These are phyloP conservation scores for Phytopythium helicoides DNA, from an alignment of 352 stramenopile genomes.

Conservation along the genomic window DNA sequence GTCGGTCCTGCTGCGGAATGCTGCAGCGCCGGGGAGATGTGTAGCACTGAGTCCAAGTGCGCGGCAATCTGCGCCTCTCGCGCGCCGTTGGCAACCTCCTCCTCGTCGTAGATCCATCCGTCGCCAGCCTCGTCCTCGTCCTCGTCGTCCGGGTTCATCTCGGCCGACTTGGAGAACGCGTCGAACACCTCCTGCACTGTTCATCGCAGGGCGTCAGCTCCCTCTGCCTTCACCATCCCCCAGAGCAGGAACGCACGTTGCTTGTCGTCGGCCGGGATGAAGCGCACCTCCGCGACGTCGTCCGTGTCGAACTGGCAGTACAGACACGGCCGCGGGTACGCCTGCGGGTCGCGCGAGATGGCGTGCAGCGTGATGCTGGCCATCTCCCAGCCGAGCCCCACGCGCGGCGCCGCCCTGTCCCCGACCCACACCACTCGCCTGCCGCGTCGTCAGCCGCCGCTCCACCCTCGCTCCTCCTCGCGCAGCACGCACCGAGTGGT, in stretches of 20 bases:
- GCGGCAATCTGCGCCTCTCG: conserved; percentile 56
- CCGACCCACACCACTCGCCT: conserved; percentile 71
- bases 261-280: conserved; percentile 64
- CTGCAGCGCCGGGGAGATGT: conserved; percentile 50
- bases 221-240: conserved; percentile 4
- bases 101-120: conserved; percentile 81
- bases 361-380: conserved; percentile 66
- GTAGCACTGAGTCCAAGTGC: conserved; percentile 69
- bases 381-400: conserved; percentile 80
- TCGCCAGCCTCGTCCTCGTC: conserved; percentile 45
- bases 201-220: conserved; percentile 1
- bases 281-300: conserved; percentile 69
- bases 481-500: conserved; percentile 42
- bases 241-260: conserved; percentile 66
- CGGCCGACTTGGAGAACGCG: conserved; percentile 75
- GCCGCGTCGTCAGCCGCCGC: too few species aligned
- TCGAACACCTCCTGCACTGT: conserved; percentile 73
- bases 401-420: conserved; percentile 20
- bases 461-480: too few species aligned
- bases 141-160: conserved; percentile 80
- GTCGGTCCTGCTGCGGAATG: conserved; percentile 7
- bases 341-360: conserved; percentile 63
- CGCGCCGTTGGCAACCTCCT: conserved; percentile 69
- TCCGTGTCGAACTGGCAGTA: conserved; percentile 82
- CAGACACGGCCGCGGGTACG: conserved; percentile 67